A percentile compares a stretch with the other conserved stretches of the same genome.
Evolutionary conservation across 2,329 filamentous ascomycete species (phyloP).

Genomic region (Scytalidium sp.): DNA sequence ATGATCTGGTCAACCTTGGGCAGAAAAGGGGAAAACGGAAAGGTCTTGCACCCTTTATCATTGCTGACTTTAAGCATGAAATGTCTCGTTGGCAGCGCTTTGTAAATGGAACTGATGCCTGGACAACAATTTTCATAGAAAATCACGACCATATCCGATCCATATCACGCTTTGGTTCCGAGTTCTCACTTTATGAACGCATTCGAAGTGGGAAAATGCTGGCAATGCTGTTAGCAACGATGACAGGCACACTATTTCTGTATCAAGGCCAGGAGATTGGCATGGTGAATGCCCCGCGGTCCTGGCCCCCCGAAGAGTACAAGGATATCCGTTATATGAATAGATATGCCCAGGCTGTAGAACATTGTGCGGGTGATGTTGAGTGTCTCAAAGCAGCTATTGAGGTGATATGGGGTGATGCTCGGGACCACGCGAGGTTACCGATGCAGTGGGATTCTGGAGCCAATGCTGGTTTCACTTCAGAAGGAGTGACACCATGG

Average conservation of each 20-base stretch:
- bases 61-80: conserved; percentile 46
- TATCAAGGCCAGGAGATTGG: conserved; percentile 61
- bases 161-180: conserved; percentile 45
- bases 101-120: conserved; percentile 49
- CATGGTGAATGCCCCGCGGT: conserved; percentile 51
- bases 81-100: conserved; percentile 49
- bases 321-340: conserved; percentile 48
- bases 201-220: conserved; percentile 45
- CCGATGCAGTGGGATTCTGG: conserved; percentile 64
- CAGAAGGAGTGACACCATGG: conserved; percentile 49
- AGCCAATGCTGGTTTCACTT: conserved; percentile 60
- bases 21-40: conserved; percentile 53
- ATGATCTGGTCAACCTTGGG: conserved; percentile 61
- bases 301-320: conserved; percentile 48
- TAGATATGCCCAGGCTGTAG: conserved; percentile 43
- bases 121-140: conserved; percentile 60
- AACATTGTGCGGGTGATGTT: conserved; percentile 30
- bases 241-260: conserved; percentile 54
- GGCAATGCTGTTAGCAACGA: conserved; percentile 44
- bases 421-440: conserved; percentile 63
- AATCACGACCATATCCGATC: conserved; percentile 61
- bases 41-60: conserved; percentile 38
- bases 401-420: conserved; percentile 54
- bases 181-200: conserved; percentile 18
- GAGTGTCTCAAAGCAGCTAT: conserved; percentile 43